Evolutionary conservation across 2,329 filamentous ascomycete species (phyloP), one percentile per base, ranked within the genome.

Genomic region (Purpureocillium lavendulum): DNA sequence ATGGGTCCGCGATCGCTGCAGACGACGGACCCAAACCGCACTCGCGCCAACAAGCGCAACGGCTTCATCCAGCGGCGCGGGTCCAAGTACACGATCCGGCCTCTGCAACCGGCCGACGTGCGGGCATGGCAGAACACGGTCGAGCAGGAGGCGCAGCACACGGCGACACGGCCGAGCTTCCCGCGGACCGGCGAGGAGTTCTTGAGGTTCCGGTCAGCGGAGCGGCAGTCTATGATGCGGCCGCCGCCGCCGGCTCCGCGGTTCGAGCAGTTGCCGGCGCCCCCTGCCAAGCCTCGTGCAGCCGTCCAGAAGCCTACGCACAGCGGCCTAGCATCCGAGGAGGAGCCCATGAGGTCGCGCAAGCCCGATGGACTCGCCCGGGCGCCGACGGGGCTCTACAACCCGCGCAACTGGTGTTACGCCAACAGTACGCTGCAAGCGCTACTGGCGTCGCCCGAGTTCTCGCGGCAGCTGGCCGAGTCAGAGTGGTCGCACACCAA

Each of bases 361-460:
- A 52, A 69, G 49, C 51, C 69, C 47, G 64, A 38, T 62, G 63
- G 33, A 60, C 54, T 26, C 26, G 6, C 7, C 21, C 57, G 45
- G 30, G 43, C 49, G 30, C 56, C 57, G 30, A 65, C 86, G 10
- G 89, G 90, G 0, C 70, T 96, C 11, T 66, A 79, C 42, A 96
- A 96, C 50, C 85, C 87, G 31, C 77, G 80, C 1, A 82, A 84
- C 35, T 89, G 84, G 48, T 96, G 90, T 58, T 96, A 95, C 56
- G 88, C 92, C 70, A 96, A 95, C 60, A 82, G 87, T n/a, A 82
- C 82, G 0, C 69, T 97, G 18, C 90, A 97, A 60, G 84, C 84
- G 44, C 66, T 96, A 14, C 84, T 85, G 42, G 82, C 81, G 2
- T 90, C 88, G 1, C 55, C 76, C 54, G 62, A 77, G 63, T 73